Evolutionary conservation across 2,329 filamentous ascomycete genomes (phyloP).

Genomic region (Fusarium cicatricum): DNA sequence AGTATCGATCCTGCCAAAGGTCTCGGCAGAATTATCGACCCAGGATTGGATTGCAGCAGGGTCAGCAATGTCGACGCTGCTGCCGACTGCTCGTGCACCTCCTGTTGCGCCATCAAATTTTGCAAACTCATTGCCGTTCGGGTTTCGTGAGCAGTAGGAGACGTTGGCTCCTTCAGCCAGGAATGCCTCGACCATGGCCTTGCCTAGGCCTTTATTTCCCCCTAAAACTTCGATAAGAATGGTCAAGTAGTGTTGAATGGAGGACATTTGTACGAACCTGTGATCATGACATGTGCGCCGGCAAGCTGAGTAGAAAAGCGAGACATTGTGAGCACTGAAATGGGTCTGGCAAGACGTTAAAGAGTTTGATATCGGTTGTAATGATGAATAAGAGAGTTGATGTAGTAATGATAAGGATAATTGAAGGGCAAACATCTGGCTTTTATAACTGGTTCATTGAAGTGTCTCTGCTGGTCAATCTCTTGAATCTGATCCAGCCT

Average conservation of each 20-base stretch:
- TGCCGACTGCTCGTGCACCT: conserved; percentile 28
- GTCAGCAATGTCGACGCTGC: conserved; percentile 35
- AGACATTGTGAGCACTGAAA: conserved; percentile 11
- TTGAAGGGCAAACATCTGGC: neutral
- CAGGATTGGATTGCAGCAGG: conserved; percentile 20
- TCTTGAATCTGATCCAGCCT: too few relatives aligned
- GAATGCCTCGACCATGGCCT: conserved; percentile 30
- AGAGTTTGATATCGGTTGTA: too few relatives aligned
- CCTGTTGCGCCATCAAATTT: conserved; percentile 10
- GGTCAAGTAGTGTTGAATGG: neutral
- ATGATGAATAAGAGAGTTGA: neutral
- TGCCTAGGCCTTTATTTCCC: conserved; percentile 41
- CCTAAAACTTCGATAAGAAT: conserved; percentile 11
- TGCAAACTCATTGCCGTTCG: conserved; percentile 33
- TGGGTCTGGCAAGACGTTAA: too few relatives aligned
- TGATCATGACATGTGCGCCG: conserved; percentile 18
- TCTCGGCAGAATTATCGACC: conserved; percentile 25
- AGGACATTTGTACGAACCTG: conserved; percentile 1
- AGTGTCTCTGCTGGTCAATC: too few relatives aligned
- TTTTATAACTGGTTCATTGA: neutral
- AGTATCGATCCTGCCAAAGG: conserved; percentile 35
- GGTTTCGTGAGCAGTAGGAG: conserved; percentile 37
- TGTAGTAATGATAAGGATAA: neutral
- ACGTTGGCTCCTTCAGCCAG: conserved; percentile 41
- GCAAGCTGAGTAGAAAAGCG: conserved; percentile 23